phyloP scores from a whole-genome alignment of 495 filamentous ascomycete species.

The Annulohypoxylon moriforme region DNA sequence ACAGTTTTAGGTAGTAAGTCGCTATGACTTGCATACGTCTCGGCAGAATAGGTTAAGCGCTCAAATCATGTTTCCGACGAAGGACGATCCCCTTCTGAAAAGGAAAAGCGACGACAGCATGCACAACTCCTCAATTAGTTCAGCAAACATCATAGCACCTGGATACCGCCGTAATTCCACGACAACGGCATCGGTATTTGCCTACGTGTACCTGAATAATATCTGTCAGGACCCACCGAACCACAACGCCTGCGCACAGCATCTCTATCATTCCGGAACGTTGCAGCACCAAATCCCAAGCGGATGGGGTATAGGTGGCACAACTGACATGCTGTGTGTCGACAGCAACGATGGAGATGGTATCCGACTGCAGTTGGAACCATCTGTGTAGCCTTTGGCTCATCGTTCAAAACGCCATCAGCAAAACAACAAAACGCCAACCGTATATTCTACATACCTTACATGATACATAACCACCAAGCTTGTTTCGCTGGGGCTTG shows the following conservation, averaged over 20 bases:
- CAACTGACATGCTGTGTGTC: conserved; percentile 37
- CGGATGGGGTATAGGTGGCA: conserved; percentile 34
- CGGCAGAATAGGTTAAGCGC: not conserved
- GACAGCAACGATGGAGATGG: conserved; percentile 23
- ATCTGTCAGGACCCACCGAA: conserved; percentile 33
- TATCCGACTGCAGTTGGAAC: conserved; percentile 7
- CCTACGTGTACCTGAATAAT: conserved; percentile 29
- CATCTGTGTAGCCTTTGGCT: not conserved
- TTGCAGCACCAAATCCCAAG: conserved; percentile 44
- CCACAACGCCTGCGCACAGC: conserved; percentile 36
- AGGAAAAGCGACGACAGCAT: not conserved
- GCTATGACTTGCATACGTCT: conserved; percentile 14
- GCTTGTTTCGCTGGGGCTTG: not conserved
- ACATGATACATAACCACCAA: not conserved
- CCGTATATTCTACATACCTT: not conserved
- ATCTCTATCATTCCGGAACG: conserved; percentile 37
- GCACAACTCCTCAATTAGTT: not conserved
- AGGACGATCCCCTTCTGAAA: not conserved
- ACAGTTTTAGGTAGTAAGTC: not conserved
- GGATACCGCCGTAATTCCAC: conserved; percentile 18
- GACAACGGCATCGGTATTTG: conserved; percentile 30
- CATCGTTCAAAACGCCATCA: not conserved
- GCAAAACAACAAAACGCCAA: not conserved
- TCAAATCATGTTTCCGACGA: not conserved
- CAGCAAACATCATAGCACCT: not conserved